Evolutionary conservation across 805 yeast genomes (phyloP).

Genomic region (Myxozyma monticola): DNA sequence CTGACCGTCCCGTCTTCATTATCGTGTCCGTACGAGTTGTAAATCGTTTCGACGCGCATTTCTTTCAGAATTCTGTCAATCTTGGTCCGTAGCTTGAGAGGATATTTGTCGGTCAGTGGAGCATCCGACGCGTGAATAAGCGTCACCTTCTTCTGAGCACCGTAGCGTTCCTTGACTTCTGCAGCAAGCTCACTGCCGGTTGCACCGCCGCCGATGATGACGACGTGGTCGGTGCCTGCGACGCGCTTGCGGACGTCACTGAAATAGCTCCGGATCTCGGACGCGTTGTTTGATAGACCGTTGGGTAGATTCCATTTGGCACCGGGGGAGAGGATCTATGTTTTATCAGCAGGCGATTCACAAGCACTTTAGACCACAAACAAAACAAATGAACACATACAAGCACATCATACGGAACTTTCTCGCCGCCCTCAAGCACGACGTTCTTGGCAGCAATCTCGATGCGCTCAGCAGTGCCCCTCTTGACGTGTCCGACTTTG

Average conservation of each 20-base stretch:
- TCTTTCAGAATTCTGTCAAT: conserved; percentile 25
- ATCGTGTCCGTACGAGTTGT: conserved; percentile 18
- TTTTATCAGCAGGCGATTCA: too few species aligned
- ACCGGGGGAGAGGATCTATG: too few species aligned
- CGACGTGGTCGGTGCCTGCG: conserved; percentile 42
- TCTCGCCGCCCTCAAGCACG: conserved; percentile 7
- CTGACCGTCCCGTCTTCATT: conserved; percentile 16
- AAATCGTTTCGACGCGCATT: conserved; percentile 28
- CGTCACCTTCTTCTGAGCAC: conserved; percentile 40
- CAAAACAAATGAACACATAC: too few species aligned
- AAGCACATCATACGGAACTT: conserved; percentile 13
- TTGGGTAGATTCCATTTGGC: too few species aligned
- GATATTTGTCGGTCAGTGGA: conserved; percentile 24
- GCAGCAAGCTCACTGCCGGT: conserved; percentile 54
- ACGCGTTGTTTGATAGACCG: too few species aligned
- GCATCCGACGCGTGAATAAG: conserved; percentile 30
- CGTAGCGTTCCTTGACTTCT: conserved; percentile 46
- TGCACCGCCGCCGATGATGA: conserved; percentile 57
- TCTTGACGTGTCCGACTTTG: neutral
- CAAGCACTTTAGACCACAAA: too few species aligned
- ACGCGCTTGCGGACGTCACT: conserved; percentile 34
- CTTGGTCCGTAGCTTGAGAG: conserved; percentile 15
- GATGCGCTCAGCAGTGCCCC: neutral
- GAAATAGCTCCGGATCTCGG: too few species aligned
- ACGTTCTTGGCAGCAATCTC: conserved; percentile 5